Evolutionary conservation across 139 green algal species (phyloP), one percentile per base, ranked within the genome.

Genomic region (Coelastrella sp.): DNA sequence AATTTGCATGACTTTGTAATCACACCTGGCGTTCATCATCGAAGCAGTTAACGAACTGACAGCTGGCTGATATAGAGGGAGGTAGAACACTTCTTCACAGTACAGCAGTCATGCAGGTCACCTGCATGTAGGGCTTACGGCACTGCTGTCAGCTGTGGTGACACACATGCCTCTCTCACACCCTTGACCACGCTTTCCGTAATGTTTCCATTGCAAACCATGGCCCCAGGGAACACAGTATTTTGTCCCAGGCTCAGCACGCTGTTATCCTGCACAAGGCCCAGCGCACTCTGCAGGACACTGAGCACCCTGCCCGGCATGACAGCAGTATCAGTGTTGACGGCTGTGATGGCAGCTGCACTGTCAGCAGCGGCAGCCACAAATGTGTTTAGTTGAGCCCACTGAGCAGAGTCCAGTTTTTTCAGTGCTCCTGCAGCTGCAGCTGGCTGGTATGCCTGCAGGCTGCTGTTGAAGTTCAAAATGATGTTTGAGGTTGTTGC

Each of bases 161-260:
- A 6, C 10, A 63, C 56, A 56, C 83, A 88, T 15, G 83, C 22
- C 15, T 24, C 66, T 6, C 61, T 66, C 12, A 88, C 6, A 8
- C 27, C 83, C 15, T 49, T 57, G 10, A 9, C 27, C 11, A 88
- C 66, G 10, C 19, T 25, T 19, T 72, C 25, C 25, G 65, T 78
- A 6, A 80, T 15, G 20, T 80, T 68, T 24, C 25, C 58, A 73
- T 89, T 81, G 70, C 84, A 89, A 0, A 89, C 14, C 7, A 70
- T 58, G 7, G 68, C 68, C 7, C 66, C 84, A 10, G 84, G 84
- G 12, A 58, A 82, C 8, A 89, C 70, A 8, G 20, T 70, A 58
- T 82, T 82, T 20, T 89, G 84, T 49, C 84, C 84, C 6, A 89
- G 84, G 7, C 70, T 89, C 66, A 73, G 70, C 20, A 89, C 58